Conservation (phyloP, 2,329 filamentous ascomycete species). For the Apiospora malaysiana region DNA sequence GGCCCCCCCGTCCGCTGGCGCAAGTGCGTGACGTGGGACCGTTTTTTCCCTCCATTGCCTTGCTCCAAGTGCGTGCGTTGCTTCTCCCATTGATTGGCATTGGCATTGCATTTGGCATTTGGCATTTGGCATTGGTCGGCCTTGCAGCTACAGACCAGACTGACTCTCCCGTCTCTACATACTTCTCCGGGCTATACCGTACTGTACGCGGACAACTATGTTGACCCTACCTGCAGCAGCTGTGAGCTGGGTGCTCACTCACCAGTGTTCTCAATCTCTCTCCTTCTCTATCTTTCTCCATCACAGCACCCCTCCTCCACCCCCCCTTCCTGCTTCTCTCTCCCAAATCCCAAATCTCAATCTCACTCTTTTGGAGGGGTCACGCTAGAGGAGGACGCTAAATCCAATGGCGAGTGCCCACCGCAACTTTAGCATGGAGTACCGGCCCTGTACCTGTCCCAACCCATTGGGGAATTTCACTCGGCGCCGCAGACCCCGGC, state of each 20-base stretch:
- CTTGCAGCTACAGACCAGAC: constrained; percentile 15
- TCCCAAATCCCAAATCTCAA: constrained; percentile 5
- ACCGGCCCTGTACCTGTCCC: constrained; percentile 11
- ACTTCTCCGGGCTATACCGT: too few relatives aligned
- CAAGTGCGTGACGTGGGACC: constrained; percentile 15
- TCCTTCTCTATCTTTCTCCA: background rate
- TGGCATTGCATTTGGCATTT: background rate
- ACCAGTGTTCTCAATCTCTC: background rate
- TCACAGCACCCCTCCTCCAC: background rate
- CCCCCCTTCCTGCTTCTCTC: constrained; percentile 7
- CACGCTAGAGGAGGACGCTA: constrained; percentile 8
- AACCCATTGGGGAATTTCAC: constrained; percentile 3
- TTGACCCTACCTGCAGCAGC: background rate
- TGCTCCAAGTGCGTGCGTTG: constrained; percentile 9
- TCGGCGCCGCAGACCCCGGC: constrained; percentile 9
- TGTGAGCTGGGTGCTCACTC: background rate
- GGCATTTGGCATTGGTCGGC: constrained; percentile 12
- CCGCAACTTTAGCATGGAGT: constrained; percentile 13
- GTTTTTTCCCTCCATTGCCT: constrained; percentile 3
- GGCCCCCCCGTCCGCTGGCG: constrained; percentile 2
- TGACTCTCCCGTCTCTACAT: too few relatives aligned
- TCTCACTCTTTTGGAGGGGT: constrained; percentile 19
- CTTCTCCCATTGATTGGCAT: constrained; percentile 1
- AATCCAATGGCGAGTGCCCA: constrained; percentile 17
- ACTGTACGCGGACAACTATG: background rate